Evolutionary conservation across 768 basidiomycete genomes (phyloP).

Genomic region (Termitomyces sp.): DNA sequence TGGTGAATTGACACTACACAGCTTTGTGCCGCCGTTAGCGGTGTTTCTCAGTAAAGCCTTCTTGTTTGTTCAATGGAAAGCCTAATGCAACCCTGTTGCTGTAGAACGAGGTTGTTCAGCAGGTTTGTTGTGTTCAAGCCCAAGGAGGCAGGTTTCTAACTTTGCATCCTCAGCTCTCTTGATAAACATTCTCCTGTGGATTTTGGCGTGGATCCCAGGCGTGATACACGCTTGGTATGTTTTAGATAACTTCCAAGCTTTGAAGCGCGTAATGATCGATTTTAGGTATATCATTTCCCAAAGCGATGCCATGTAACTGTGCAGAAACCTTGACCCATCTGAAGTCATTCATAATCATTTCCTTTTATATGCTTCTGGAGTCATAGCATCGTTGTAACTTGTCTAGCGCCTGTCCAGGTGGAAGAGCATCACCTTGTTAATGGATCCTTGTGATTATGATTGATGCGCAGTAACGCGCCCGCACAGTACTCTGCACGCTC

Average conservation of each 20-base stretch:
- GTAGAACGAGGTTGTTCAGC: constrained; percentile 11
- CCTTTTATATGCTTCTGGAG: background rate
- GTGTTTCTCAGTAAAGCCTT: background rate
- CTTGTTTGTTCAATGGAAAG: background rate
- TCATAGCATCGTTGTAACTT: background rate
- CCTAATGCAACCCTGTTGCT: background rate
- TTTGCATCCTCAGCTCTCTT: constrained; percentile 21
- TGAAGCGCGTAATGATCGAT: background rate
- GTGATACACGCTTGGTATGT: constrained; percentile 34
- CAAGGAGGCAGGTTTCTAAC: background rate
- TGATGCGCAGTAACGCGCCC: background rate
- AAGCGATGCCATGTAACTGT: background rate
- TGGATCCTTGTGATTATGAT: background rate
- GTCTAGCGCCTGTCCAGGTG: background rate
- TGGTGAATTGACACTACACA: background rate
- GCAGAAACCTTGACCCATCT: no score
- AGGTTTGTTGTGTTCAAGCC: constrained; percentile 2
- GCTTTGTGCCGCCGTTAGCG: background rate
- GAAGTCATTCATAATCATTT: background rate
- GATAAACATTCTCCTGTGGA: constrained; percentile 32
- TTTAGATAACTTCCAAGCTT: background rate
- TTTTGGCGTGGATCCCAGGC: constrained; percentile 50
- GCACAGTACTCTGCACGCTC: background rate
- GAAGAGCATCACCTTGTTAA: background rate
- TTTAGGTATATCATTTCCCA: background rate